These are phyloP conservation scores for Brettanomyces bruxellensis DNA, from an alignment of 805 yeast genomes.

Conservation along the genomic window DNA sequence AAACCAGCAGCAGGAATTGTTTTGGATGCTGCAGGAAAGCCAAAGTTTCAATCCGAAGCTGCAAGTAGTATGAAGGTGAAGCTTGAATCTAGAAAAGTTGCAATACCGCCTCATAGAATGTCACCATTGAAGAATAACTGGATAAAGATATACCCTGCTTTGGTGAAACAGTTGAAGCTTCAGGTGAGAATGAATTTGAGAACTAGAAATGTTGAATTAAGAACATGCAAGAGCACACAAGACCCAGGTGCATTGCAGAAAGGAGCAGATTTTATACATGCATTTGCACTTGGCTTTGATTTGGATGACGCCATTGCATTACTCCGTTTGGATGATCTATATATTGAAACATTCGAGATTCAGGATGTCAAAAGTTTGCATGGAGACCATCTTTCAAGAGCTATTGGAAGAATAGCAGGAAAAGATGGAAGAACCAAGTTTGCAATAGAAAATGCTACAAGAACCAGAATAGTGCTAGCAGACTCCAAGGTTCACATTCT, in stretches of 20 bases:
- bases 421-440: slow-evolving; percentile 98
- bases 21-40: slow-evolving; percentile 84
- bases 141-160: slow-evolving; percentile 92
- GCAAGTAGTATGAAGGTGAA: slow-evolving; percentile 58
- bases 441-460: slow-evolving; percentile 96
- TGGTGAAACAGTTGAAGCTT: slow-evolving; percentile 87
- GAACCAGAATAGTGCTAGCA: slow-evolving; percentile 96
- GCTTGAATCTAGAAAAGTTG: slow-evolving; percentile 77
- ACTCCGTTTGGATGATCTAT: slow-evolving; percentile 87
- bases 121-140: slow-evolving; percentile 83
- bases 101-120: slow-evolving; percentile 97
- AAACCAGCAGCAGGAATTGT: slow-evolving; percentile 35
- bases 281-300: slow-evolving; percentile 94
- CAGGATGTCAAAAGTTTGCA: slow-evolving; percentile 93
- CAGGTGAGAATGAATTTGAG: slow-evolving; percentile 94
- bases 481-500: slow-evolving; percentile 93
- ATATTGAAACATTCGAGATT: slow-evolving; percentile 93
- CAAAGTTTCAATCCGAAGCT: slow-evolving; percentile 70
- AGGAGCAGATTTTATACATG: slow-evolving; percentile 95
- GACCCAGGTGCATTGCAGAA: slow-evolving; percentile 95
- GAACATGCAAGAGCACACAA: slow-evolving; percentile 74
- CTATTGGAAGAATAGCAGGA: slow-evolving; percentile 99
- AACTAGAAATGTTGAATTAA: slow-evolving; percentile 79
- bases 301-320: slow-evolving; percentile 95
- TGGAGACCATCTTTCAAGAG: slow-evolving; percentile 96